Base-by-base conservation (phyloP, 1,284 basidiomycete genomes). In the Ganoderma boninense region DNA sequence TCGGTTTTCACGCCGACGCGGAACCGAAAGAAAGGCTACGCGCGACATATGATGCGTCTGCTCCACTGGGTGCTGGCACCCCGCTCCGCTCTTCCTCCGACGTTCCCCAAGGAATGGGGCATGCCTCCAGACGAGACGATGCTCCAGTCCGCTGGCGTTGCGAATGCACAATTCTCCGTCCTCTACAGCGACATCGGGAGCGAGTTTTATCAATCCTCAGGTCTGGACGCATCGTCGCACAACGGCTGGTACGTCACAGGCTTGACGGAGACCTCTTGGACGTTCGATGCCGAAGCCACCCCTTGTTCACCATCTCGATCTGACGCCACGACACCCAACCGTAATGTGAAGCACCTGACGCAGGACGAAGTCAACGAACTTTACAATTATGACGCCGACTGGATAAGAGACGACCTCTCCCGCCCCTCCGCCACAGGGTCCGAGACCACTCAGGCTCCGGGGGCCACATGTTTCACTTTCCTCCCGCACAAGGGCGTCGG, bases 171-270 rank as follows among this genome's bases (percentile, higher is more conserved):
- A 7, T 87, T 90, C 73, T 90, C 89, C 2, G 84, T 85, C 13
- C 80, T 93, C 6, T 92, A 89, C 79, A 92, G 89, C 77, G 91
- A 92, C 73, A 81, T 92, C 35, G 90, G 91, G 3, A 68, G 73
- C 7, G 75, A 82, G 0, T 90, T 90, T 77, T 93, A 92, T 77
- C 73, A 71, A 7, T 70, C 73, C 2, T 85, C 85, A 66, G 88
- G 89, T 0, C 20, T 83, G 84, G 6, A 73, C 68, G 4, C 76
- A 77, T 1, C 78, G 4, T 64, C 65, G 18, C 65, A 72, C 18
- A 79, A 81, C 38, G 90, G 90, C 0, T 92, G 90, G 90, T 77
- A 82, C 20, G 80, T 84, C 7, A 78, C 78, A 11, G 80, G 80
- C 2, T 77, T 85, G 1, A 64, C 78, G 0, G 85, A 85, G 26